phyloP scores from a whole-genome alignment of 495 filamentous ascomycete species.

The Cladorrhinum samala region DNA sequence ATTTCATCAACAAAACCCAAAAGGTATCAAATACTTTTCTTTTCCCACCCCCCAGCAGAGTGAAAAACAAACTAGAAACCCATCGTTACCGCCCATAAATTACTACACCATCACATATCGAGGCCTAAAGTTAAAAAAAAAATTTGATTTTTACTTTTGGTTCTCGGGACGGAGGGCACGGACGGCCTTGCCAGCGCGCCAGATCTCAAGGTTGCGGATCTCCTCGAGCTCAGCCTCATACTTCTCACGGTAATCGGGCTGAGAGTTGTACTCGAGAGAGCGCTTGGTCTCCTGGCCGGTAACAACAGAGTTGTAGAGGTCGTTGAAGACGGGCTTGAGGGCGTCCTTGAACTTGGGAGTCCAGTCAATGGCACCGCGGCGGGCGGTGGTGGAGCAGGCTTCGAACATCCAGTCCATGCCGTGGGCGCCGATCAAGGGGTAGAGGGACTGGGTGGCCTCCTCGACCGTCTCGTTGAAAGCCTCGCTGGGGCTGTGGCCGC shows the following conservation, averaged over 20 bases:
- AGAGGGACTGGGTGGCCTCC: constrained; percentile 95
- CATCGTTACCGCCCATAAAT: too few relatives aligned
- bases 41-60: neutral
- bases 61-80: constrained; percentile 13
- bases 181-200: constrained; percentile 96
- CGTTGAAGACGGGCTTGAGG: constrained; percentile 96
- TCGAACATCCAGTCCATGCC: constrained; percentile 99
- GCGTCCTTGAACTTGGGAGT: constrained; percentile 88
- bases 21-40: neutral
- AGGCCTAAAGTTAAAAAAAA: neutral
- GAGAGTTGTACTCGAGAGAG: constrained; percentile 89
- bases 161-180: constrained; percentile 89
- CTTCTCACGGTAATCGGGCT: constrained; percentile 90
- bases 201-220: constrained; percentile 96
- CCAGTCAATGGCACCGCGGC: constrained; percentile 99
- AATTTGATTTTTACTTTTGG: constrained; percentile 56
- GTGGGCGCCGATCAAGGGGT: constrained; percentile 91
- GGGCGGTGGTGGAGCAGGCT: constrained; percentile 96
- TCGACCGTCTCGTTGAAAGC: constrained; percentile 99
- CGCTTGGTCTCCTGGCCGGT: constrained; percentile 87
- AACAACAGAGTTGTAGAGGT: constrained; percentile 86
- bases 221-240: constrained; percentile 95
- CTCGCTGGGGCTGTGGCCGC: constrained; percentile 93
- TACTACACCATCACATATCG: too few relatives aligned
- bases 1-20: neutral